Evolutionary conservation across 139 green algal genomes (phyloP).

Genomic region (Chlorella vulgaris): DNA sequence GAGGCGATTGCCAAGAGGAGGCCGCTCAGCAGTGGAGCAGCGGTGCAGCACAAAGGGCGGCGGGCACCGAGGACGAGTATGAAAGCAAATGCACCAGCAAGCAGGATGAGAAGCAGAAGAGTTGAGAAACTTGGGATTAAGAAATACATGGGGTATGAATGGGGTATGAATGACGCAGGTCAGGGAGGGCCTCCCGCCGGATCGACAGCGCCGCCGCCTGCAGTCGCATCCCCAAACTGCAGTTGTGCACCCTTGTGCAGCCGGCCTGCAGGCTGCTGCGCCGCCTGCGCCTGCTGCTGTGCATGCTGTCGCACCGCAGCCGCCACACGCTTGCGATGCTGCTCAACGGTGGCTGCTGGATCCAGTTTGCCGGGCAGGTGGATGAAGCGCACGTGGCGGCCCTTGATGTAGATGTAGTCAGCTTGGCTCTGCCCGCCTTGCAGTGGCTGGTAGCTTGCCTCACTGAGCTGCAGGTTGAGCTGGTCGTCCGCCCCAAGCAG

Average conservation of each 20-base stretch:
- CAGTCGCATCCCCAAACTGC: not conserved
- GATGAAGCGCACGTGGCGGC: constrained; percentile 44
- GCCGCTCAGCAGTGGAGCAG: too few species aligned
- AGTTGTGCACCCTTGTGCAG: constrained; percentile 23
- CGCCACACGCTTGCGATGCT: constrained; percentile 22
- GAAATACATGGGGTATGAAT: too few species aligned
- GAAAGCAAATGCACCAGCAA: too few species aligned
- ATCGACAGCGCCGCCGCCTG: not conserved
- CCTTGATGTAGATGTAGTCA: constrained; percentile 34
- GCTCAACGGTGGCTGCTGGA: constrained; percentile 14
- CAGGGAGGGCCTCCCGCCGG: too few species aligned
- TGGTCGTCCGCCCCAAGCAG: constrained; percentile 42
- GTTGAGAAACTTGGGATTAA: too few species aligned
- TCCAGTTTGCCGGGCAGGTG: constrained; percentile 48
- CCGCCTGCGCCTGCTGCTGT: constrained; percentile 23
- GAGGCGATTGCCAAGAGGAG: too few species aligned
- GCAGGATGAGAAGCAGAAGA: too few species aligned
- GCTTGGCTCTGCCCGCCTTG: constrained; percentile 1
- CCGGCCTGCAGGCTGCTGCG: constrained; percentile 6
- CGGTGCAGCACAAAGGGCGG: too few species aligned
- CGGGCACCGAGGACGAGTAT: too few species aligned
- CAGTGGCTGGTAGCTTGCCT: constrained; percentile 32
- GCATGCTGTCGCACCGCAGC: constrained; percentile 12
- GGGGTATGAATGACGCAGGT: too few species aligned
- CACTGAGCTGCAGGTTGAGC: constrained; percentile 50